phyloP scores from a whole-genome alignment of 2,329 filamentous ascomycete genomes.

The Aspergillus clavatus region DNA sequence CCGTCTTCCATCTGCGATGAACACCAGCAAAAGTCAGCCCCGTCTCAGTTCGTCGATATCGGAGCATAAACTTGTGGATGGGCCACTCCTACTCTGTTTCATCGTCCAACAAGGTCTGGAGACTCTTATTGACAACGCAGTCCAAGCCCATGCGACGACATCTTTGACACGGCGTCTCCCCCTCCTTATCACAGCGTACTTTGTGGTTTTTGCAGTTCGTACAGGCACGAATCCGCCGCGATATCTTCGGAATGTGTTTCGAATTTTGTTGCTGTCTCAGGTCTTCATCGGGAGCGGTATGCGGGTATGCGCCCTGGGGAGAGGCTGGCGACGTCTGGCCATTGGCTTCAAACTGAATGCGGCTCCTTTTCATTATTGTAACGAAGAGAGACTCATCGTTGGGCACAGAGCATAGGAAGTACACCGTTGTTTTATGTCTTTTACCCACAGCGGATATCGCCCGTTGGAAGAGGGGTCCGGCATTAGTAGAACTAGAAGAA shows the following conservation, averaged over 20 bases:
- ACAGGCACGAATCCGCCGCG: constrained; percentile 46
- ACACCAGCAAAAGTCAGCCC: constrained; percentile 11
- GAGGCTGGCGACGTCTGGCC: constrained; percentile 33
- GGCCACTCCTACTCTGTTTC: constrained; percentile 41
- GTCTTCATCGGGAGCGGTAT: constrained; percentile 26
- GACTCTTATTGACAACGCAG: constrained; percentile 50
- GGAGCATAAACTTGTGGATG: background rate
- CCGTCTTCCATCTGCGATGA: constrained; percentile 33
- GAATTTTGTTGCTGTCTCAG: constrained; percentile 16
- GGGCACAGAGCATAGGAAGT: constrained; percentile 17
- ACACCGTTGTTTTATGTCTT: background rate
- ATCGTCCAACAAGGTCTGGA: constrained; percentile 47
- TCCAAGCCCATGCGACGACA: constrained; percentile 48
- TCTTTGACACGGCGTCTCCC: constrained; percentile 46
- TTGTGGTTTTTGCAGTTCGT: constrained; percentile 53
- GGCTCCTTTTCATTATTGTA: constrained; percentile 34
- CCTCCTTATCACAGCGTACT: constrained; percentile 52
- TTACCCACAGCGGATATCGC: background rate
- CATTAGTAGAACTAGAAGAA: no score
- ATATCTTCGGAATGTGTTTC: constrained; percentile 38
- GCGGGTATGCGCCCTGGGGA: constrained; percentile 21
- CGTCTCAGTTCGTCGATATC: background rate
- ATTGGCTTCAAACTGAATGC: constrained; percentile 35
- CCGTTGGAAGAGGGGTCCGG: background rate
- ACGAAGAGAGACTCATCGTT: constrained; percentile 18